Conservation (phyloP, 345 rosid genomes). For the Populus tremula region DNA sequence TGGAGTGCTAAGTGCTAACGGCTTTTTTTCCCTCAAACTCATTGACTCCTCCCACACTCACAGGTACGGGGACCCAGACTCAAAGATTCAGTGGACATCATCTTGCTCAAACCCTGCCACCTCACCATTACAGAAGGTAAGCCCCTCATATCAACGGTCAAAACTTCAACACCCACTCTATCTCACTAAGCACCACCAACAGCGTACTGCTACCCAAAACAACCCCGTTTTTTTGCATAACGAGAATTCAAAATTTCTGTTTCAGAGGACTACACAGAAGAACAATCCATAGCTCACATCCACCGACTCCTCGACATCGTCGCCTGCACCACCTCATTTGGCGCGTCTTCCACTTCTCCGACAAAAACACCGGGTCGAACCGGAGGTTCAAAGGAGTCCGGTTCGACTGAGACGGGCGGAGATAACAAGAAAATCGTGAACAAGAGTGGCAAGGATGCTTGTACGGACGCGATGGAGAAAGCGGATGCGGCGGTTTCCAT, state of each 20-base stretch:
- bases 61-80: constrained; percentile 85
- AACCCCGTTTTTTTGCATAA: background rate
- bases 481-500: constrained; percentile 17
- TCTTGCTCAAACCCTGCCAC: constrained; percentile 84
- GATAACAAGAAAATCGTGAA: background rate
- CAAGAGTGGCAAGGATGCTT: constrained; percentile 22
- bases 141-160: constrained; percentile 19
- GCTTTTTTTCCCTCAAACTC: background rate
- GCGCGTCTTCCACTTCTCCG: constrained; percentile 40
- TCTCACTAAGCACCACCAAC: background rate
- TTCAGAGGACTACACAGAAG: constrained; percentile 33
- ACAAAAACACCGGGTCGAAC: constrained; percentile 46
- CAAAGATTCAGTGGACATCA: constrained; percentile 74
- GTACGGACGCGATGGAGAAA: constrained; percentile 12
- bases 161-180: background rate
- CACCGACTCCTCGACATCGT: constrained; percentile 36
- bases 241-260: constrained; percentile 9
- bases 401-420: constrained; percentile 21
- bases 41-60: background rate
- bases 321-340: constrained; percentile 34
- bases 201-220: background rate
- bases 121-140: constrained; percentile 68
- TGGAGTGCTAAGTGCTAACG: background rate
- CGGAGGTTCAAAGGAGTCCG: constrained; percentile 24
- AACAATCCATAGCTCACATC: constrained; percentile 23